Evolutionary conservation across 768 basidiomycete species (phyloP), one percentile per base, ranked within the genome.

Genomic region (Leccinum longicurvipes): DNA sequence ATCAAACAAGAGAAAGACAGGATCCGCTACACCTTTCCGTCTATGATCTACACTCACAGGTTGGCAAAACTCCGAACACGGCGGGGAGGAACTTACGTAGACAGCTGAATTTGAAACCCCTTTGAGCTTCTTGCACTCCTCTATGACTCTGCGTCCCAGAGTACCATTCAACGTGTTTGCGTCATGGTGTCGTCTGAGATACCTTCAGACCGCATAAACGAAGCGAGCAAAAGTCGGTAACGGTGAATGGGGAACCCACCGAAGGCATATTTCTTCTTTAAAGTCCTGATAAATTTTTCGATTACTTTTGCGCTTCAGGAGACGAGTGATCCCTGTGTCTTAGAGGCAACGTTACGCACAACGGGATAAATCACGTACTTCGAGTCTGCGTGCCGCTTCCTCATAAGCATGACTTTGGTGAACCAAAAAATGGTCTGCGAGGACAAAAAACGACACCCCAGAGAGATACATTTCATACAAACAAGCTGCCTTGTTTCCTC

Each of bases 401-500:
- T 91, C 89, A 63, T 93, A 93, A 19, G 76, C 71, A 63, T 93
- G 92, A 59, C 84, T 90, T 74, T 93, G 91, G 68, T 94, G 93
- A 48, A 93, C 83, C 57, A 95, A 76, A 64, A 94, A 95, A 70
- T 95, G 91, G 68, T 94, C 91, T 11, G 86, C 76, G 12, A 94
- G 79, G 25, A 95, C 89, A 66, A 86, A 91, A 71, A 84, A 93
- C 23, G 85, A 85, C 36, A 93, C 81, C 3, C 93, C 93, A 12
- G 90, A 85, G 7, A 95, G 75, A 72, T 91, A 92, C 83, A 95
- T 90, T 69, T 93, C 93, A 67, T 88, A 93, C 34, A 93, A 77
- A 66, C 93, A 94, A 10, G 93, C 92, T 2, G 93, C 93, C 70
- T 95, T 95, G 76, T 95, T 95, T 2, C 85, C 91, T 4, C 93